Evolutionary conservation across 106 monocot genomes (phyloP).

Genomic region (Platanthera guangdongensis): DNA sequence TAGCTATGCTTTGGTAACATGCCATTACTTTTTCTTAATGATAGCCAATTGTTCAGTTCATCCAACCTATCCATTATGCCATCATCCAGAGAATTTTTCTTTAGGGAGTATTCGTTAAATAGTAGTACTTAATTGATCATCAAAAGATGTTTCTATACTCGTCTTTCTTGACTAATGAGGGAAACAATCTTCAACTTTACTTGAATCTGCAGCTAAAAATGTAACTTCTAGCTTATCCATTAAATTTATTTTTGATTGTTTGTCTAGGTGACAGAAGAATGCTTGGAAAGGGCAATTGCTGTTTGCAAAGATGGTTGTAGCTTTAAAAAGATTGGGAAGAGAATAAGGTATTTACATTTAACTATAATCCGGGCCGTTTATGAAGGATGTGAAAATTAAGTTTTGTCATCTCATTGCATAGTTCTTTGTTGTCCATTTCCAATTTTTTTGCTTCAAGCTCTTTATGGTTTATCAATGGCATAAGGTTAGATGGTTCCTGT

Average conservation of each 20-base stretch:
- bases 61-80: not conserved
- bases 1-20: not conserved
- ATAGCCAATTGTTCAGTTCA: not conserved
- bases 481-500: not conserved
- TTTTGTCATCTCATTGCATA: not conserved
- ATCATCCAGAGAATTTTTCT: not conserved
- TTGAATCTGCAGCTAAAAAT: not conserved
- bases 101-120: no score
- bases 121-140: not conserved
- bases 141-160: not conserved
- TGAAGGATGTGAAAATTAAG: not conserved
- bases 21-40: not conserved
- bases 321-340: slow-evolving; percentile 94
- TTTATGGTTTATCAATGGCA: not conserved
- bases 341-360: slow-evolving; percentile 52
- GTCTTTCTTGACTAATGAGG: not conserved
- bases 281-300: slow-evolving; percentile 77
- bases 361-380: not conserved
- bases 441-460: not conserved
- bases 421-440: not conserved
- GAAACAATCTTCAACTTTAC: not conserved
- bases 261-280: slow-evolving; percentile 77
- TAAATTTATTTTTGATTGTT: slow-evolving; percentile 2
- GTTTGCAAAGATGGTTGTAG: slow-evolving; percentile 87
- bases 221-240: not conserved